Percentiles rank a stretch among this genome's conserved stretches.
These are phyloP conservation scores for Penicillium psychrofluorescens DNA, from an alignment of 495 filamentous ascomycete species.

Conservation along the genomic window DNA sequence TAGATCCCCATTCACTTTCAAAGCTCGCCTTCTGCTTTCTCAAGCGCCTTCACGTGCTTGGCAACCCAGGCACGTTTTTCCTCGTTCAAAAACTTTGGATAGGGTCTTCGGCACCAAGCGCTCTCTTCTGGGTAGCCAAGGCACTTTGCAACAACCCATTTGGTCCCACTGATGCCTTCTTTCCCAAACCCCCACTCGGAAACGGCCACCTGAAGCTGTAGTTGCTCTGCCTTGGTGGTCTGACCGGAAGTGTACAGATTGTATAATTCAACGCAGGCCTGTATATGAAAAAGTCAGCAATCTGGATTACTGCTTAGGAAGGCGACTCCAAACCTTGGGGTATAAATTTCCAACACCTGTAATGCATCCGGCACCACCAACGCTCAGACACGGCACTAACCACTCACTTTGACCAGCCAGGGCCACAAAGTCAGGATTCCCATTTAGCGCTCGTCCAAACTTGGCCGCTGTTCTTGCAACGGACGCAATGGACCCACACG, in stretches of 20 bases:
- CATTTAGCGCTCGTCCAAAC: constrained; percentile 2
- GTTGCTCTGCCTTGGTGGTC: constrained; percentile 22
- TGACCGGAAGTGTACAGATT: constrained; percentile 24
- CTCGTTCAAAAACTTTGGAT: constrained; percentile 23
- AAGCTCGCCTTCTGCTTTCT: background rate
- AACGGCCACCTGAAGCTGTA: constrained; percentile 25
- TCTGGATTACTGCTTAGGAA: too few species aligned
- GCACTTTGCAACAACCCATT: constrained; percentile 31
- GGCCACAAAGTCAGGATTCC: background rate
- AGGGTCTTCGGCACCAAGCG: constrained; percentile 30
- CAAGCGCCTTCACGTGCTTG: constrained; percentile 4
- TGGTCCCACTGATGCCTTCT: constrained; percentile 34
- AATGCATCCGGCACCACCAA: constrained; percentile 5
- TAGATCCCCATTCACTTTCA: background rate
- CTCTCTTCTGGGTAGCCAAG: constrained; percentile 29
- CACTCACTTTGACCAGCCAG: constrained; percentile 7
- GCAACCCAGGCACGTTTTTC: constrained; percentile 16
- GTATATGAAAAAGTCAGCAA: too few species aligned
- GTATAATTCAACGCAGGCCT: constrained; percentile 19
- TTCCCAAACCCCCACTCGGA: constrained; percentile 36
- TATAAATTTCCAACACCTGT: constrained; percentile 5
- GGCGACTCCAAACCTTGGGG: background rate
- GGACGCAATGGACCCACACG: constrained; percentile 6
- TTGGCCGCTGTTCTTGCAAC: constrained; percentile 4
- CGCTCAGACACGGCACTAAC: constrained; percentile 3